Conservation (phyloP, 2,329 filamentous ascomycete species). For the Aspergillus carbonarius region DNA sequence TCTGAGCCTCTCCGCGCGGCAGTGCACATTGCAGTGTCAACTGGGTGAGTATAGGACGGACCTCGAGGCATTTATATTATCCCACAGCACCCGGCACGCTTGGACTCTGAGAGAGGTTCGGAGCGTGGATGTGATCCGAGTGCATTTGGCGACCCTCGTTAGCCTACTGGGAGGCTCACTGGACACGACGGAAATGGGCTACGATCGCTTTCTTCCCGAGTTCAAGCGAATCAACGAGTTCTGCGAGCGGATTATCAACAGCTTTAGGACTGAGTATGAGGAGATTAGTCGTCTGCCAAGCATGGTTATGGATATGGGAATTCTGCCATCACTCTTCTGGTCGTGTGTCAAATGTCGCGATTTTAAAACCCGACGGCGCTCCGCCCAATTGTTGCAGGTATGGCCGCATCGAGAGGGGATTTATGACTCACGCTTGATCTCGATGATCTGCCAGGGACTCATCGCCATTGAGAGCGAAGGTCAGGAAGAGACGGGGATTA, state of each 20-base stretch:
- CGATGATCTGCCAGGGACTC: neutral
- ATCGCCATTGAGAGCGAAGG: slow-evolving; percentile 17
- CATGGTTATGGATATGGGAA: neutral
- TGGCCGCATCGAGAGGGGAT: slow-evolving; percentile 2
- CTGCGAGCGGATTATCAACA: neutral
- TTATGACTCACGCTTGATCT: neutral
- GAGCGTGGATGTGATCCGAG: neutral
- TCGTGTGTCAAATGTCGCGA: neutral
- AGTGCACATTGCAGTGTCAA: neutral
- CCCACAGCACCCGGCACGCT: neutral
- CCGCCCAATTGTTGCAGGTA: neutral
- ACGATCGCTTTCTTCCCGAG: neutral
- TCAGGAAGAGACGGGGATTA: neutral
- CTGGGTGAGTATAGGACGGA: neutral
- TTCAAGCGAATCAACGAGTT: neutral
- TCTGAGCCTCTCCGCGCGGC: neutral
- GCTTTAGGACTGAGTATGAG: neutral
- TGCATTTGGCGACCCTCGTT: neutral
- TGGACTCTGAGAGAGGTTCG: neutral
- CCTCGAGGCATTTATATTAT: neutral
- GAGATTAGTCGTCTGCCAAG: neutral
- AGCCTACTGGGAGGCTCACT: neutral
- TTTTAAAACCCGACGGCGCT: neutral
- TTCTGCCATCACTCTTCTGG: neutral
- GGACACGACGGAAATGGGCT: neutral